Percentiles rank a stretch among this genome's conserved stretches.
Evolutionary conservation across 495 filamentous ascomycete genomes (phyloP).

Genomic region (Penicillium atrosanguineum): DNA sequence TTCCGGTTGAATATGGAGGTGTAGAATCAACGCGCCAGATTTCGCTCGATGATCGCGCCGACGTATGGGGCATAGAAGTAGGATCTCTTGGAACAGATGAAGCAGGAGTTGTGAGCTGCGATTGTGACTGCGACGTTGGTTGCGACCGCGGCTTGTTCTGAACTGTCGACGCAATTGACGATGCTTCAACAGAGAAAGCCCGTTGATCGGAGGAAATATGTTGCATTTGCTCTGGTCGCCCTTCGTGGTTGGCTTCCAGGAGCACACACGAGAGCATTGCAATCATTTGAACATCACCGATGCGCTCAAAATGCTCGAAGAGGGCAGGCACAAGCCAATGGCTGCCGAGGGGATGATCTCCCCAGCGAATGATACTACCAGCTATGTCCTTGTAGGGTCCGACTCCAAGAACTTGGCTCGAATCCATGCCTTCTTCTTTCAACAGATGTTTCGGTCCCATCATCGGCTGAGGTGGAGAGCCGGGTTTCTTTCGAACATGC

Average conservation of each 20-base stretch:
- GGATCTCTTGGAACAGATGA: conserved; percentile 59
- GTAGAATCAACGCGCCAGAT: conserved; percentile 44
- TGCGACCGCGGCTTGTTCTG: conserved; percentile 25
- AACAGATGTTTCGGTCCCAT: conserved; percentile 23
- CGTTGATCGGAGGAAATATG: conserved; percentile 18
- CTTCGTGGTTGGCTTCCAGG: conserved; percentile 54
- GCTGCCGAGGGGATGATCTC: conserved; percentile 73
- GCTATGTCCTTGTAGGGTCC: conserved; percentile 19
- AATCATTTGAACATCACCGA: conserved; percentile 87
- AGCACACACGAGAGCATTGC: conserved; percentile 93
- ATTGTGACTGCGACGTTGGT: neutral
- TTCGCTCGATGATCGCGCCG: conserved; percentile 43
- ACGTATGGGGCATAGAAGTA: conserved; percentile 58
- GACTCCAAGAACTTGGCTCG: neutral
- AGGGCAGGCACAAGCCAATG: conserved; percentile 62
- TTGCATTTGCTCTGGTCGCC: conserved; percentile 16
- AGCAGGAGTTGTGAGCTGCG: conserved; percentile 30
- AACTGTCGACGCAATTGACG: conserved; percentile 21
- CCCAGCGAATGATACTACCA: conserved; percentile 76
- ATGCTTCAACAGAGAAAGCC: conserved; percentile 34
- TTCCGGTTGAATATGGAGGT: conserved; percentile 57
- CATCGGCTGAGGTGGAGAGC: conserved; percentile 47
- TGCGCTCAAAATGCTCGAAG: conserved; percentile 74
- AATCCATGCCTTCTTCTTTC: conserved; percentile 1
- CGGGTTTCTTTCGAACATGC: conserved; percentile 63